Conservation (phyloP, 1,139 yeast species). For the Magnusiomyces paraingens region DNA sequence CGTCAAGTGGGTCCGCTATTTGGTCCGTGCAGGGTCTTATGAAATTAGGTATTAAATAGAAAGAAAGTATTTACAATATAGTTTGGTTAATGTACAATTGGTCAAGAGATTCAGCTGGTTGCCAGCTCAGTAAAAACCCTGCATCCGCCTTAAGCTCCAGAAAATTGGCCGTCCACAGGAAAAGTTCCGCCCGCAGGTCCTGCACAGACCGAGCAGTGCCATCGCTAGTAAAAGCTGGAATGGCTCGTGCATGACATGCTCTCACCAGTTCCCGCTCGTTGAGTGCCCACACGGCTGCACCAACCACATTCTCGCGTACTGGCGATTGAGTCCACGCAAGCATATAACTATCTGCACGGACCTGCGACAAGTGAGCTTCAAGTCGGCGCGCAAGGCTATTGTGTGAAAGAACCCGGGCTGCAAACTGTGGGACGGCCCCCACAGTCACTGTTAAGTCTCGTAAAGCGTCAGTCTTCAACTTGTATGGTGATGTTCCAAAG, state of each 20-base stretch:
- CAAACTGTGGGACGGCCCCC: slow-evolving; percentile 10
- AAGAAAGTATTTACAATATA: too few relatives aligned
- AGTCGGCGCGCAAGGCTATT: not conserved
- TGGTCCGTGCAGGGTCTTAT: slow-evolving; percentile 68
- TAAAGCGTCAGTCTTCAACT: not conserved
- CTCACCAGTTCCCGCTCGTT: slow-evolving; percentile 23
- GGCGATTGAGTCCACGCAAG: not conserved
- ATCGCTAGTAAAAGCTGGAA: slow-evolving; percentile 11
- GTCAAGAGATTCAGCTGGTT: too few relatives aligned
- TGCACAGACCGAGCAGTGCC: not conserved
- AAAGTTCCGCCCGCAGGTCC: slow-evolving; percentile 16
- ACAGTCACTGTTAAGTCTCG: slow-evolving; percentile 11
- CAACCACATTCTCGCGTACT: too few relatives aligned
- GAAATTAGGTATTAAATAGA: slow-evolving; percentile 51
- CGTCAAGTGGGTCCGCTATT: slow-evolving; percentile 82
- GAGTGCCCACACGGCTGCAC: slow-evolving; percentile 28
- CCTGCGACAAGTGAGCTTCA: not conserved
- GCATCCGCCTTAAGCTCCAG: slow-evolving; percentile 22
- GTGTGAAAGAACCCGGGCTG: not conserved
- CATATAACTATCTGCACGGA: slow-evolving; percentile 3
- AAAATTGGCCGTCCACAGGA: slow-evolving; percentile 23
- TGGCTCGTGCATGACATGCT: slow-evolving; percentile 30
- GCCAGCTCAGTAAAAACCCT: slow-evolving; percentile 19
- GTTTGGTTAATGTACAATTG: too few relatives aligned
- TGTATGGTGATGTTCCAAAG: slow-evolving; percentile 5